These are phyloP conservation scores for Neospermospora avenae DNA, from an alignment of 2,329 filamentous ascomycete species.

Conservation along the genomic window DNA sequence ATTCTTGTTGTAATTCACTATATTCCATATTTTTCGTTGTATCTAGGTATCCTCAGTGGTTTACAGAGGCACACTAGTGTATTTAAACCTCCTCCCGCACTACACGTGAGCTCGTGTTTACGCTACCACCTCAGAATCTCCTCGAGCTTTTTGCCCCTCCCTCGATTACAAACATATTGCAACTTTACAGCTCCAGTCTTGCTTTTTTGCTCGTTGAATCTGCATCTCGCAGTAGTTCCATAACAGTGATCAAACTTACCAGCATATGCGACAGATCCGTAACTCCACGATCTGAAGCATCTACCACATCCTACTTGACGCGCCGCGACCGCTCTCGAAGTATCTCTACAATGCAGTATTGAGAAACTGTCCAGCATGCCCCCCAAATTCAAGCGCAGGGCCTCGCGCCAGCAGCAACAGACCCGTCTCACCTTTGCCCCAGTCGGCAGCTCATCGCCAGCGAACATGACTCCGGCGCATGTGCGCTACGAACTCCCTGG, in stretches of 20 bases:
- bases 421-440: constrained; percentile 31
- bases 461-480: constrained; percentile 25
- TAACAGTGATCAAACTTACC: background rate
- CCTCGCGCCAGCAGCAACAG: constrained; percentile 27
- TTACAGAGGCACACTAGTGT: background rate
- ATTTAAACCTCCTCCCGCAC: background rate
- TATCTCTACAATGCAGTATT: background rate
- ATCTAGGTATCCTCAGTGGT: no score
- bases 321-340: background rate
- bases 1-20: no score
- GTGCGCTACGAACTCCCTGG: constrained; percentile 24
- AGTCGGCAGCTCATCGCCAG: constrained; percentile 17
- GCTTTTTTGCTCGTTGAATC: no score
- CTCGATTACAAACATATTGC: background rate
- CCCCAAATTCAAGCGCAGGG: constrained; percentile 26
- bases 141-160: background rate
- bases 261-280: background rate
- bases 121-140: background rate
- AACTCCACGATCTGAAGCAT: background rate
- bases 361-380: constrained; percentile 11
- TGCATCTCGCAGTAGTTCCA: background rate
- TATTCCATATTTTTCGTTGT: no score
- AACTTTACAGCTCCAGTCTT: no score
- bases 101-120: constrained; percentile 2
- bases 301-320: background rate